Evolutionary conservation across 306 rosid species (phyloP).

Genomic region (Vigna radiata): DNA sequence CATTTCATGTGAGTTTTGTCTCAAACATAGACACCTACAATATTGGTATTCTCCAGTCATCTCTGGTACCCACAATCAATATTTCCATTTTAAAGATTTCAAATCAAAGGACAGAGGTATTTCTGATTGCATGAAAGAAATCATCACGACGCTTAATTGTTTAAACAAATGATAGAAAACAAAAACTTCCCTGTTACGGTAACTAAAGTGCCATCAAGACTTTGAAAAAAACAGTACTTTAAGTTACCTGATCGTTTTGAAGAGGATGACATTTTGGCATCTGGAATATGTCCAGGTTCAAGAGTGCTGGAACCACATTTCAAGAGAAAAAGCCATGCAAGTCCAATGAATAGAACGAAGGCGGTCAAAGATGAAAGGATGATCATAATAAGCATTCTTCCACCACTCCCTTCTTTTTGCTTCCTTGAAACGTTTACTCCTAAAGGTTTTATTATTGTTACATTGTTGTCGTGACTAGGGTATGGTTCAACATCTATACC

Average conservation of each 20-base stretch:
- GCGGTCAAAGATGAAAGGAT: constrained; percentile 67
- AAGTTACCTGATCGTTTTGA: constrained; percentile 62
- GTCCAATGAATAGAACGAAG: constrained; percentile 58
- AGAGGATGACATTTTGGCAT: constrained; percentile 48
- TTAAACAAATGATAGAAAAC: neutral
- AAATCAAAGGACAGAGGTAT: neutral
- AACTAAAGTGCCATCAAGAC: neutral
- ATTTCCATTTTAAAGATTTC: neutral
- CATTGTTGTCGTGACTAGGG: constrained; percentile 53
- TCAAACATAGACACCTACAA: neutral
- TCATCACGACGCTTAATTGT: neutral
- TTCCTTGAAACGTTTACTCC: constrained; percentile 74
- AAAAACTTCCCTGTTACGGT: neutral
- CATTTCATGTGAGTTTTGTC: neutral
- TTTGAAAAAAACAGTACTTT: neutral
- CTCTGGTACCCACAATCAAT: neutral
- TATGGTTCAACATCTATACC: constrained; percentile 59
- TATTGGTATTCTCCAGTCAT: neutral
- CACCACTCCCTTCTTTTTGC: constrained; percentile 54
- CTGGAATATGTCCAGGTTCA: constrained; percentile 51
- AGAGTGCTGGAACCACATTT: constrained; percentile 45
- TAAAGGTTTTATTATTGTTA: constrained; percentile 67
- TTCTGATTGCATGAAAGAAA: neutral
- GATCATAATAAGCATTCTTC: constrained; percentile 56
- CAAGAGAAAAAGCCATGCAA: constrained; percentile 68